A percentile compares a stretch with the other conserved stretches of the same genome.
Evolutionary conservation across 164 flowering plant species (phyloP).

Genomic region (Magnolia officinalis): DNA sequence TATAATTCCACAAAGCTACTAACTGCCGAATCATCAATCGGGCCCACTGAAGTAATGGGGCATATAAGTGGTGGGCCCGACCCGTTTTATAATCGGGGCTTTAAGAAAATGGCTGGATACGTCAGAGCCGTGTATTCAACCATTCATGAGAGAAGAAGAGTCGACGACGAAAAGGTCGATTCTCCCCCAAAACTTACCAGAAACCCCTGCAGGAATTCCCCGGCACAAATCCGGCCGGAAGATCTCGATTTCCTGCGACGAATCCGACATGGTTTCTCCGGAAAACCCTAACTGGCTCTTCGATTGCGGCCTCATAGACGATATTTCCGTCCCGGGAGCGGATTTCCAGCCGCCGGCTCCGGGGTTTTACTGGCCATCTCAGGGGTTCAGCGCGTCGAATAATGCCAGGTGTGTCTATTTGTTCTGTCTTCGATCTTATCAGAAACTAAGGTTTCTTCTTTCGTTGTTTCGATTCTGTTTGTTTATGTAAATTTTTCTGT

Average conservation of each 20-base stretch:
- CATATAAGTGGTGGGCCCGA: background rate
- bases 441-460: background rate
- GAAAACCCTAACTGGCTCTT: slow-evolving; percentile 61
- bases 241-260: slow-evolving; percentile 11
- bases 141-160: background rate
- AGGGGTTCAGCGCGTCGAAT: slow-evolving; percentile 31
- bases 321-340: slow-evolving; percentile 35
- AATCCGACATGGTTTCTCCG: slow-evolving; percentile 50
- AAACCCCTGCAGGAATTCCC: background rate
- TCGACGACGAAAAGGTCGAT: background rate
- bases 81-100: background rate
- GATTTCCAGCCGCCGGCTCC: slow-evolving; percentile 33
- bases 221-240: background rate
- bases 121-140: background rate
- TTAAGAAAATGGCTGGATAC: background rate
- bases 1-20: too few relatives aligned
- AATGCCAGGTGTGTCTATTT: slow-evolving; percentile 28
- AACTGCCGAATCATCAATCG: too few relatives aligned
- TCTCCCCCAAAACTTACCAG: background rate
- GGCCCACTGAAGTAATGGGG: too few relatives aligned
- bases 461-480: background rate
- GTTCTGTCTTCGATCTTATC: background rate
- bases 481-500: background rate
- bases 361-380: slow-evolving; percentile 52
- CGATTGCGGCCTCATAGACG: slow-evolving; percentile 57